Base-by-base conservation (phyloP, 805 yeast species). In the Candida nonsorbophila region DNA sequence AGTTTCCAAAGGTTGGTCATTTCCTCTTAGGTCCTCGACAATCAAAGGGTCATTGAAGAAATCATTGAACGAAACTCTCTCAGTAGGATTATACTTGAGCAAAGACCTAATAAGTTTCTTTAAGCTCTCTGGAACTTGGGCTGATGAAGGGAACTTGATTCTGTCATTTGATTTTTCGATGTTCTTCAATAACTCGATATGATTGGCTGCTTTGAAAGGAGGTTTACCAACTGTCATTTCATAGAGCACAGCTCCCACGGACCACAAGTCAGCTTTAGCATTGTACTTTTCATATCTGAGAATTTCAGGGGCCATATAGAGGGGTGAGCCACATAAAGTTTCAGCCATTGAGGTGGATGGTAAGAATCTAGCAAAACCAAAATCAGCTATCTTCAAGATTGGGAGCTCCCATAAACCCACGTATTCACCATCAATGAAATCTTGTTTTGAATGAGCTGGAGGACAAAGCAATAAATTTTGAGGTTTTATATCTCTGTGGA, bases 241-340 rank as follows among this genome's bases (percentile, higher is more conserved):
- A 56, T 80, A 92, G 8, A 88, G 62, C 1, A 92, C 97, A 1
- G 97, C 94, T 3, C 98, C 98, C 4, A 90, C 95, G 5, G 97
- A 87, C 98, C 98, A 92, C 40, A 92, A 59, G 52, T 92, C 98
- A 0, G 97, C 97, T 53, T 87, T 88, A 4, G 97, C 98, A 44
- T 88, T 87, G 60, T 92, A 92, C 57, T 87, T 92, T 53, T 92
- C 97, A 49, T 85, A 88, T 39, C 94, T 70, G 44, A 92, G 64
- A 27, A 92, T 92, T 58, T 92, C 98, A 0, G 98, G 98, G 0
- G 98, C 98, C 98, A 92, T 92, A 58, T 92, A 92, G 24, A 92
- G 69, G 3, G 98, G 98, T 7, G 95, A 85, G 1, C 98, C 98
- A 67, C 98, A 92, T 42, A 92, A 65, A 2, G 98, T 92, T 52